A percentile compares a stretch with the other conserved stretches of the same genome.
Evolutionary conservation across 73 alveolate genomes (phyloP).

Genomic region (Blepharisma japonicum): DNA sequence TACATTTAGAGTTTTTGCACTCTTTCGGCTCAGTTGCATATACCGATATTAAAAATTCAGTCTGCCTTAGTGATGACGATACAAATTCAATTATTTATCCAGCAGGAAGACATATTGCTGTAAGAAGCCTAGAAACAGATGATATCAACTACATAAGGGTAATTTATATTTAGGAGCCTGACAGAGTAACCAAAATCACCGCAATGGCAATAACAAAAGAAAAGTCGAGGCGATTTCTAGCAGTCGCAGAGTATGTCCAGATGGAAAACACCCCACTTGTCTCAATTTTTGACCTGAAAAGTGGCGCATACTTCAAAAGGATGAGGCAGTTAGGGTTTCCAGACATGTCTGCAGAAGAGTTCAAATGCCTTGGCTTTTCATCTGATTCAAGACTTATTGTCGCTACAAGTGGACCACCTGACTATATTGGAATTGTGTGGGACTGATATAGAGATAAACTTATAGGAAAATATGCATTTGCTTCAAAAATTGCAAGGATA

Average conservation of each 20-base stretch:
- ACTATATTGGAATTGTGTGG: conserved; percentile 43
- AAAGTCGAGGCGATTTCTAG: conserved; percentile 24
- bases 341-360: conserved; percentile 41
- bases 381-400: conserved; percentile 55
- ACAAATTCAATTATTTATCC: conserved; percentile 67
- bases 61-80: conserved; percentile 59
- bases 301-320: conserved; percentile 29
- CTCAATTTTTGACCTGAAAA: conserved; percentile 29
- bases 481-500: conserved; percentile 52
- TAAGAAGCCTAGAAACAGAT: conserved; percentile 40
- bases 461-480: conserved; percentile 45
- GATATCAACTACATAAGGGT: conserved; percentile 35
- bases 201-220: conserved; percentile 31
- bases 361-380: conserved; percentile 47
- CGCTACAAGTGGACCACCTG: conserved; percentile 55
- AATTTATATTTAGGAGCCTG: conserved; percentile 11
- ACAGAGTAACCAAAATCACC: conserved; percentile 25
- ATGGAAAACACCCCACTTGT: conserved; percentile 20
- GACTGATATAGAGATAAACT: conserved; percentile 45
- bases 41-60: conserved; percentile 44
- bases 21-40: conserved; percentile 65
- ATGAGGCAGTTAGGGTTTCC: conserved; percentile 32
- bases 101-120: conserved; percentile 73
- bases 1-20: conserved; percentile 58
- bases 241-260: conserved; percentile 29